Evolutionary conservation across 2,329 filamentous ascomycete species (phyloP), one percentile per base, ranked within the genome.

Genomic region (Fusarium virguliforme): DNA sequence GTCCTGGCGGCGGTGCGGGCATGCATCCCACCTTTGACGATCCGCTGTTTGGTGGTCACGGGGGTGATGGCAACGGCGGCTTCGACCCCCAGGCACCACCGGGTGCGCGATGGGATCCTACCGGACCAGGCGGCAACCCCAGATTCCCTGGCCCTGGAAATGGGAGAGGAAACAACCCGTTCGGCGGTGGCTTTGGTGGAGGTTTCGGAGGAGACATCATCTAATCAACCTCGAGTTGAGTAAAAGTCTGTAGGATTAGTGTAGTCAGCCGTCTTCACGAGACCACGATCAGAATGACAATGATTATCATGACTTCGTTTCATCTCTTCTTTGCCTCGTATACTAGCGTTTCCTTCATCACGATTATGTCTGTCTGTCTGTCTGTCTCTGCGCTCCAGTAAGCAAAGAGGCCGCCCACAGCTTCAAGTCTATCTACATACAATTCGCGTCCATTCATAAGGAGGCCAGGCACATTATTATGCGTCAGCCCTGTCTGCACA

Each of bases 21-120:
- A 99, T 99, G 96, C 93, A 98, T 81, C 96, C 96, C 1, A 97
- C 95, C 0, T 96, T 97, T 79, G 94, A 97, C 75, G 95, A 98
- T 77, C 94, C 94, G 7, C 81, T 98, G 53, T 97, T 97, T 78
- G 83, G 83, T 9, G 80, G 81, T 2, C 83, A 81, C 13, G 80
- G 81, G 35, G 56, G 62, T 13, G 85, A 83, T 0, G 74, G 70
- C 7, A 64, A 69, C 6, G 74, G 67, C 3, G 77, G 71, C 2
- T 81, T 79, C 76, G 88, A 95, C 77, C 90, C 92, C 2, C 91
- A 91, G 78, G 91, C 89, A 30, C 96, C 96, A 5, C 94, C 94
- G 2, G 96, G 96, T 1, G 92, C 94, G n/a, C 86, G 96, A 71
- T 98, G 94, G 83, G 96, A 98, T 83, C 95, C 95, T 3, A 82